These are phyloP conservation scores for Chytriomyces hyalinus DNA, from an alignment of 192 early-diverging fungal genomes.

Conservation along the genomic window DNA sequence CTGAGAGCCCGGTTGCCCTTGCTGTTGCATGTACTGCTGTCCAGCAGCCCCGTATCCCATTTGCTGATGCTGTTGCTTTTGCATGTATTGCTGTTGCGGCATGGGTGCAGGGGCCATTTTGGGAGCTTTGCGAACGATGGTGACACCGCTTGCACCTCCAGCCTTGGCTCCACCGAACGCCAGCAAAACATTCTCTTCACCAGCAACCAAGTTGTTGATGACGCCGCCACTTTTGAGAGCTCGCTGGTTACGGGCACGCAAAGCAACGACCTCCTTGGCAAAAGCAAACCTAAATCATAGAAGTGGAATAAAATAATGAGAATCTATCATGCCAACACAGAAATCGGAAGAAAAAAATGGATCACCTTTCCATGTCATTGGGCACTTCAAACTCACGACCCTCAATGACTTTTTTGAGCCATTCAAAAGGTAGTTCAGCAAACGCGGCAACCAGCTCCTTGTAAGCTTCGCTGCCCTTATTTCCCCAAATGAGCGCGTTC, in stretches of 20 bases:
- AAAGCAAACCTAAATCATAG: conserved; percentile 50
- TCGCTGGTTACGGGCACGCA: conserved; percentile 41
- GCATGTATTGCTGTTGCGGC: conserved; percentile 29
- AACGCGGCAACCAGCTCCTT: conserved; percentile 56
- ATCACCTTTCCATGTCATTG: conserved; percentile 63
- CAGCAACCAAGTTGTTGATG: conserved; percentile 37
- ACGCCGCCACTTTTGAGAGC: conserved; percentile 10
- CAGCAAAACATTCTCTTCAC: conserved; percentile 66
- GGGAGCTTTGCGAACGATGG: conserved; percentile 63
- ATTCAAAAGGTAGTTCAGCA: conserved; percentile 65
- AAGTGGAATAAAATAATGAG: not conserved
- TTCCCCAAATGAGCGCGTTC: conserved; percentile 53
- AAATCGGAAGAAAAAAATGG: conserved; percentile 6
- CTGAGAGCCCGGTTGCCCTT: not conserved
- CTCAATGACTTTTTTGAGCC: conserved; percentile 67
- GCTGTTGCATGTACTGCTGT: conserved; percentile 11
- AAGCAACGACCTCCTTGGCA: conserved; percentile 60
- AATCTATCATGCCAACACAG: not conserved
- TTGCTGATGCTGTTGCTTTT: conserved; percentile 20
- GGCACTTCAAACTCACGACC: conserved; percentile 58
- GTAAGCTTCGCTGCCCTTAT: conserved; percentile 55
- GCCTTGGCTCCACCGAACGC: conserved; percentile 57
- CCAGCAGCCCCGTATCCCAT: not conserved
- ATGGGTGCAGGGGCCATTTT: conserved; percentile 23
- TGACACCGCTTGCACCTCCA: conserved; percentile 48